Evolutionary conservation across 169 alveolate species (phyloP), one percentile per base, ranked within the genome.

Genomic region (Ichthyophthirius multifiliis): DNA sequence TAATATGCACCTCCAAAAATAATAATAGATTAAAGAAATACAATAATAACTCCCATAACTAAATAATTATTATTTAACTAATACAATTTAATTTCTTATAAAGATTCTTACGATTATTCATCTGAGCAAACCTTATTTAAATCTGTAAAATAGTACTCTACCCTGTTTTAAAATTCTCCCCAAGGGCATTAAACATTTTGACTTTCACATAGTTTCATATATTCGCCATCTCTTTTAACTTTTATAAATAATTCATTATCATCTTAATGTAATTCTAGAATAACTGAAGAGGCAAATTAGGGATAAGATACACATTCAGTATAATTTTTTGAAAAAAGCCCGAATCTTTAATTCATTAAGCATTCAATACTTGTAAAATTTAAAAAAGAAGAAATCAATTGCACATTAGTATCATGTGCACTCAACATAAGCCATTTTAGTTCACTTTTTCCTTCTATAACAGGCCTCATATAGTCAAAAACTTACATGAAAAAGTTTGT

Each of bases 391-490:
- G 43, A 27, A 55, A 55, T 15, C 2, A 55, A 27, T 15, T 55
- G 71, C 4, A 55, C 71, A 27, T 55, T 55, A 27, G 71, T 55
- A 6, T 55, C 71, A 55, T 55, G 71, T 0, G 71, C 71, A 55
- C 71, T 55, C 23, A 55, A 55, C 71, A 55, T 55, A 55, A 55
- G 43, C 71, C 71, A 55, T 27, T 55, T 55, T 55, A 55, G 31
- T 3, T 39, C 71, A 55, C 31, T 55, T 4, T 55, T 55, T 20
- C 71, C 71, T 55, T 55, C 23, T 10, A 55, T 39, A 10, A 55
- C 71, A 55, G 71, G 71, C 13, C 31, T 55, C 34, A 55, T 6
- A 9, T 55, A 55, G 0, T 34, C 71, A 20, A 55, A 23, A 15
- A 55, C 1, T 55, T 55, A 9, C 10, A 27, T 20, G 9, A 55